phyloP scores from a whole-genome alignment of 805 yeast genomes.

The Kurtzmaniella cleridarum region DNA sequence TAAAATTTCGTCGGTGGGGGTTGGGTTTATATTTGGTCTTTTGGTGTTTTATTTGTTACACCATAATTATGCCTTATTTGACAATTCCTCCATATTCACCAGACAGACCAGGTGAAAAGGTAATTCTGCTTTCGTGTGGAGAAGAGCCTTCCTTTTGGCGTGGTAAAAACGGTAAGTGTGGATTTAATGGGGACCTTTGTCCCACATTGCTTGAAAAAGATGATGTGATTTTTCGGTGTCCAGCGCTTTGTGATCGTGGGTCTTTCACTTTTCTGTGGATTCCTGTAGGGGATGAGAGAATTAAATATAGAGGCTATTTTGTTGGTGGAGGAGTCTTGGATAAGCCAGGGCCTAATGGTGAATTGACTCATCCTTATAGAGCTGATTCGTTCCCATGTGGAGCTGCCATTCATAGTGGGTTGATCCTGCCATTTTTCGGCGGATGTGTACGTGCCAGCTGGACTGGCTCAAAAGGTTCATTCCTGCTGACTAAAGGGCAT shows the following conservation, averaged over 20 bases:
- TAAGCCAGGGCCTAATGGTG: conserved; percentile 6
- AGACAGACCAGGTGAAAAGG: conserved; percentile 16
- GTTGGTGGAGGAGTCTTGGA: conserved; percentile 65
- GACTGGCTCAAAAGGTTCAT: conserved; percentile 46
- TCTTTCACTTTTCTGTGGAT: conserved; percentile 71
- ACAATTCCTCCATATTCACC: conserved; percentile 31
- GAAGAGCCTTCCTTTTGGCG: conserved; percentile 52
- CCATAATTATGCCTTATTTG: conserved; percentile 41
- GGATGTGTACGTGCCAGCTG: conserved; percentile 69
- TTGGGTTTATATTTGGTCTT: conserved; percentile 36
- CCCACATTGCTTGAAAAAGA: conserved; percentile 32
- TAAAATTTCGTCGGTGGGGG: conserved; percentile 19
- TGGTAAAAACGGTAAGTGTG: conserved; percentile 75
- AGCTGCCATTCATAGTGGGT: conserved; percentile 83
- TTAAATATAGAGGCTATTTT: conserved; percentile 66
- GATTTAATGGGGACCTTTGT: conserved; percentile 62
- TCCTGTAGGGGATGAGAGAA: conserved; percentile 63
- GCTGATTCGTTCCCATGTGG: conserved; percentile 89
- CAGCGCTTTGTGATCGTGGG: conserved; percentile 78
- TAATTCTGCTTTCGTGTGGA: conserved; percentile 46
- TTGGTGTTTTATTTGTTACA: conserved; percentile 41
- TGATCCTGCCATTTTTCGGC: conserved; percentile 66
- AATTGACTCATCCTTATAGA: conserved; percentile 57
- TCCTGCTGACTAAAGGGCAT: conserved; percentile 44
- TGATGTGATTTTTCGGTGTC: conserved; percentile 64